phyloP scores from a whole-genome alignment of 2,329 filamentous ascomycete genomes.

The Colletotrichum plurivorum region DNA sequence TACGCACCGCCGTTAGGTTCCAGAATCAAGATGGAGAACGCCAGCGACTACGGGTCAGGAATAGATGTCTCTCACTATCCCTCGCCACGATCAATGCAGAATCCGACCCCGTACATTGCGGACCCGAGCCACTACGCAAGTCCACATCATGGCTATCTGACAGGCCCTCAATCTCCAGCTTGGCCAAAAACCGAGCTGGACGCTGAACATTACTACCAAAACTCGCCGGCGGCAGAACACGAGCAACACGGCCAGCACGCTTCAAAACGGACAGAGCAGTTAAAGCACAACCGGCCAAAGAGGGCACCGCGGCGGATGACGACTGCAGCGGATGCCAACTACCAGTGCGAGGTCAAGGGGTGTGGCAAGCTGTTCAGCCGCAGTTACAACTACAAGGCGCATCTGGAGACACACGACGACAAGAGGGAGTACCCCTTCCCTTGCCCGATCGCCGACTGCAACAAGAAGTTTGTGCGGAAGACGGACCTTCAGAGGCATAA shows the following conservation, averaged over 20 bases:
- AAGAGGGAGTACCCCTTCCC: slow-evolving; percentile 78
- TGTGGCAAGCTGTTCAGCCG: slow-evolving; percentile 87
- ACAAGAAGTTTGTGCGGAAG: slow-evolving; percentile 84
- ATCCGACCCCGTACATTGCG: slow-evolving; percentile 45
- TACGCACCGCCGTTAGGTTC: slow-evolving; percentile 46
- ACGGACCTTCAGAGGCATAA: slow-evolving; percentile 79
- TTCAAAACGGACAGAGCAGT: slow-evolving; percentile 41
- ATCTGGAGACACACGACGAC: slow-evolving; percentile 87
- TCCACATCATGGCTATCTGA: slow-evolving; percentile 31
- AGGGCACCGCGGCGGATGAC: slow-evolving; percentile 67
- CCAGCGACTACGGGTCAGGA: slow-evolving; percentile 52
- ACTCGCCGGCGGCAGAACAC: slow-evolving; percentile 34
- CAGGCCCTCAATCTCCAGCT: slow-evolving; percentile 42
- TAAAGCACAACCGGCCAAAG: slow-evolving; percentile 47
- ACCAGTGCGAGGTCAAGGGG: slow-evolving; percentile 75
- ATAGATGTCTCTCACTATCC: slow-evolving; percentile 57
- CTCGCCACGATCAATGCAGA: slow-evolving; percentile 54
- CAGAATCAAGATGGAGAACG: slow-evolving; percentile 57
- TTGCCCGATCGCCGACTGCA: slow-evolving; percentile 76
- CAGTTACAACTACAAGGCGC: slow-evolving; percentile 89
- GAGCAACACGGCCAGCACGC: slow-evolving; percentile 44
- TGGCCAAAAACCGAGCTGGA: slow-evolving; percentile 58
- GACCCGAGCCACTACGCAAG: slow-evolving; percentile 29
- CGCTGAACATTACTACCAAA: slow-evolving; percentile 31
- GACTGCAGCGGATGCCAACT: slow-evolving; percentile 79